Evolutionary conservation across 2,329 filamentous ascomycete species (phyloP).

Genomic region (Ceratocystis cubensis): DNA sequence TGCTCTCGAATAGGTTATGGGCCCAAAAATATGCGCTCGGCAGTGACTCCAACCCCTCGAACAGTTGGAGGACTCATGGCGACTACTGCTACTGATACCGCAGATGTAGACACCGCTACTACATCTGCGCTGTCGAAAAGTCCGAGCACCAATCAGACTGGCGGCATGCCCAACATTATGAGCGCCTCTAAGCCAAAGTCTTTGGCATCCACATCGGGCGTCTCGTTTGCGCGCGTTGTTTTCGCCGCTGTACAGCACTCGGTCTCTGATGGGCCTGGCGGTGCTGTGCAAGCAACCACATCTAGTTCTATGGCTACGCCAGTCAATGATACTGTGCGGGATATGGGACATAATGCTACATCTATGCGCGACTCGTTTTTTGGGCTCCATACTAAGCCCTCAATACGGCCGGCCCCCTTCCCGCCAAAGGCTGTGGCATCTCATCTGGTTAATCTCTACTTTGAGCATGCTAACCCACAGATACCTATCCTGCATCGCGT

Average conservation of each 20-base stretch:
- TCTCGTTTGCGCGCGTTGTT: conserved; percentile 87
- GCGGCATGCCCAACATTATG: conserved; percentile 60
- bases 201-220: conserved; percentile 73
- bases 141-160: conserved; percentile 24
- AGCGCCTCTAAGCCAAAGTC: conserved; percentile 68
- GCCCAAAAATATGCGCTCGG: conserved; percentile 19
- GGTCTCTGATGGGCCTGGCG: conserved; percentile 35
- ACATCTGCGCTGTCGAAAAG: not conserved
- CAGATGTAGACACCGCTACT: not conserved
- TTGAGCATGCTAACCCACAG: conserved; percentile 92
- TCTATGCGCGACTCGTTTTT: conserved; percentile 95
- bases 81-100: not conserved
- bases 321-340: not conserved
- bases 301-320: conserved; percentile 21
- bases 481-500: conserved; percentile 82
- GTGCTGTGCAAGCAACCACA: conserved; percentile 24
- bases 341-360: conserved; percentile 36
- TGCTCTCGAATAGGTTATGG: conserved; percentile 40
- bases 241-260: conserved; percentile 80
- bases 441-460: conserved; percentile 70
- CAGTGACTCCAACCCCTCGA: conserved; percentile 3
- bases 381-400: conserved; percentile 82
- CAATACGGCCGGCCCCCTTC: conserved; percentile 73
- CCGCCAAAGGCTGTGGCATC: conserved; percentile 63
- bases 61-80: not conserved